These are phyloP conservation scores for Arthroderma sp. DNA, from an alignment of 2,329 filamentous ascomycete species.

Conservation along the genomic window DNA sequence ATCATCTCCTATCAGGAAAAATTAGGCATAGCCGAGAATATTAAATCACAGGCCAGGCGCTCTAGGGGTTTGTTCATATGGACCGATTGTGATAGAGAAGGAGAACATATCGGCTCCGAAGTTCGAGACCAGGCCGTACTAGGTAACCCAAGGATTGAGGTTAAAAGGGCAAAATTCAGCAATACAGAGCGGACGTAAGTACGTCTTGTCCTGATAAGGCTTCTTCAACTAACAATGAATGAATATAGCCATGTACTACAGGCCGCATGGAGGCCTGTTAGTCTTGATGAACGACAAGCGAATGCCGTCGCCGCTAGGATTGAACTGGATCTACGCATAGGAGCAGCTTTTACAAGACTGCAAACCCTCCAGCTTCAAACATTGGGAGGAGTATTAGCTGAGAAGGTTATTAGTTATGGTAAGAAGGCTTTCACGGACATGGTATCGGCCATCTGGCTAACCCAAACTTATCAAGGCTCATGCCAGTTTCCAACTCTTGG, in stretches of 20 bases:
- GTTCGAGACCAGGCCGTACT: slow-evolving; percentile 69
- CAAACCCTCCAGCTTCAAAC: slow-evolving; percentile 66
- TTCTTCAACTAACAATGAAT: slow-evolving; percentile 11
- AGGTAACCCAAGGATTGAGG: slow-evolving; percentile 60
- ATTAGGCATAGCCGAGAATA: slow-evolving; percentile 69
- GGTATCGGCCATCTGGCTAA: not conserved
- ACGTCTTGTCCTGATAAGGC: not conserved
- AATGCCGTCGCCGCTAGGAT: slow-evolving; percentile 80
- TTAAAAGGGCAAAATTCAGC: slow-evolving; percentile 83
- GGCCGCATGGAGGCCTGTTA: slow-evolving; percentile 63
- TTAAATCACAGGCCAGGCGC: slow-evolving; percentile 61
- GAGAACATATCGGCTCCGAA: slow-evolving; percentile 89
- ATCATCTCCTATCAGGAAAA: slow-evolving; percentile 48
- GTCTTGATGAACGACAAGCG: slow-evolving; percentile 74
- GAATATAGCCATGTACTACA: slow-evolving; percentile 62
- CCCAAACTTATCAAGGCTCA: slow-evolving; percentile 45
- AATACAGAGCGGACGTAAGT: slow-evolving; percentile 83
- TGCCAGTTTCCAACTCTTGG: slow-evolving; percentile 96
- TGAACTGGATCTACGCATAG: slow-evolving; percentile 84
- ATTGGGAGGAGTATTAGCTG: slow-evolving; percentile 54
- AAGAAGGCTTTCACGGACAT: slow-evolving; percentile 17
- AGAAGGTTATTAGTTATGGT: slow-evolving; percentile 71
- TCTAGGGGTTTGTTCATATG: slow-evolving; percentile 79
- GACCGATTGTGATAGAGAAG: slow-evolving; percentile 97
- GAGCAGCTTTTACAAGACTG: slow-evolving; percentile 82